phyloP scores from a whole-genome alignment of 495 filamentous ascomycete genomes.

The Stereocaulon alpinum region DNA sequence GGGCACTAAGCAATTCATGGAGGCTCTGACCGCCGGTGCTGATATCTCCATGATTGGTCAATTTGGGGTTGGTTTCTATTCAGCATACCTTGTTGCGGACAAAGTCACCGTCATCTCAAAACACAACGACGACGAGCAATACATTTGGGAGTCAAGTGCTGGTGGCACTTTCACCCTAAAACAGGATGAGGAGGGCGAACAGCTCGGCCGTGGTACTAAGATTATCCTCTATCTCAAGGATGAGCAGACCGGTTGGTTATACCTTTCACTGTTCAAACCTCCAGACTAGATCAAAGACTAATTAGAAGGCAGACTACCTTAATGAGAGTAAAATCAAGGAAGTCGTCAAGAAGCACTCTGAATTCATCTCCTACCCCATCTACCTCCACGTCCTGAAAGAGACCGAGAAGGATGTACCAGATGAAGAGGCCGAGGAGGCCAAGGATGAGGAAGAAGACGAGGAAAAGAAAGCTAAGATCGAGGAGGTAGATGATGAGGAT shows the following conservation, averaged over 20 bases:
- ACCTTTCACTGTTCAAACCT: not conserved
- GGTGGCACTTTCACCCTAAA: constrained; percentile 95
- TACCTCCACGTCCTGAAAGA: constrained; percentile 99
- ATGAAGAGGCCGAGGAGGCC: constrained; percentile 82
- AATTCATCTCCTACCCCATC: constrained; percentile 99
- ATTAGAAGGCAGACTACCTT: constrained; percentile 54
- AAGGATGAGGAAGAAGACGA: constrained; percentile 47
- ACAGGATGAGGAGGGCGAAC: constrained; percentile 83
- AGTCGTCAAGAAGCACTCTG: constrained; percentile 99
- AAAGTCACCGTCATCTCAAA: constrained; percentile 90
- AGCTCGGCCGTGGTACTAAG: constrained; percentile 88
- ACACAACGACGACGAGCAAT: constrained; percentile 99
- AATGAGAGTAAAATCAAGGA: constrained; percentile 99
- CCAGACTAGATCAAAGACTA: too few species aligned
- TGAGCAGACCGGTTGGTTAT: constrained; percentile 61
- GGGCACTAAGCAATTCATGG: constrained; percentile 99
- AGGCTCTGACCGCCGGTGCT: constrained; percentile 93
- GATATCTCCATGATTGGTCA: constrained; percentile 99
- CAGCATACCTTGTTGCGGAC: constrained; percentile 97
- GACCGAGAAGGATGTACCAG: constrained; percentile 96
- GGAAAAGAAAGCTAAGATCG: constrained; percentile 71
- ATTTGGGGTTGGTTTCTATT: constrained; percentile 99
- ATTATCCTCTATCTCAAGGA: constrained; percentile 98
- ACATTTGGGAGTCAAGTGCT: constrained; percentile 96
- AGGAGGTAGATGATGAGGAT: constrained; percentile 71